Conservation (phyloP, 2,329 filamentous ascomycete genomes). For the Colletotrichum sp. region DNA sequence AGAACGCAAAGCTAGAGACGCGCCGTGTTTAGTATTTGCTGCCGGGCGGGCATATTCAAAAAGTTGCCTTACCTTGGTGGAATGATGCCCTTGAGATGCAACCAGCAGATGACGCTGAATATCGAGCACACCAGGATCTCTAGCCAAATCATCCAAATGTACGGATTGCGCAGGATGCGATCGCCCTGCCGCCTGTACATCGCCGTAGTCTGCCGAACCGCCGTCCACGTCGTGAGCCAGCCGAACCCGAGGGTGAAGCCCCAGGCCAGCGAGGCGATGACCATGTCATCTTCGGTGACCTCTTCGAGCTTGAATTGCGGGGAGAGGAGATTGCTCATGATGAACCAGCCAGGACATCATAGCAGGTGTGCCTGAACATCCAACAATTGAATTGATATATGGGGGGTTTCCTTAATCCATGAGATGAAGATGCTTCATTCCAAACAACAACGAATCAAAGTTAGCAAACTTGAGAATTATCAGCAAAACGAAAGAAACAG, state of each 20-base stretch:
- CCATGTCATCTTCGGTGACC: conserved; percentile 27
- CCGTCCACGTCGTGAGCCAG: conserved; percentile 42
- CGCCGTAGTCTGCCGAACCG: conserved; percentile 37
- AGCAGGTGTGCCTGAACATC: conserved; percentile 1
- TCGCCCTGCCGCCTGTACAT: conserved; percentile 36
- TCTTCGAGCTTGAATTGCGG: conserved; percentile 22
- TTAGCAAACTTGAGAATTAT: background rate
- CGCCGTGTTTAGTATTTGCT: background rate
- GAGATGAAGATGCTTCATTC: background rate
- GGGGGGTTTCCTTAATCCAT: background rate
- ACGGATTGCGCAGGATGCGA: conserved; percentile 39
- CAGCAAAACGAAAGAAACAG: background rate
- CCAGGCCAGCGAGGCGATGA: conserved; percentile 36
- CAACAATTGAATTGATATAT: background rate
- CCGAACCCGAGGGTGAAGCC: conserved; percentile 47
- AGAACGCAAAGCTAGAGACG: conserved; percentile 15
- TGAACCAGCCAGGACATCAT: conserved; percentile 11
- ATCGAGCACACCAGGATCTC: conserved; percentile 46
- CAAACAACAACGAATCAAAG: background rate
- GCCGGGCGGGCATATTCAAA: background rate
- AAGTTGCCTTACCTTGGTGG: conserved; percentile 9
- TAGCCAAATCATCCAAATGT: conserved; percentile 54
- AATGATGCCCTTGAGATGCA: conserved; percentile 23
- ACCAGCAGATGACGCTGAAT: conserved; percentile 42
- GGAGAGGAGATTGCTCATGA: conserved; percentile 20